Percentiles rank a stretch among this genome's conserved stretches.
Conservation (phyloP, 2,329 filamentous ascomycete genomes). For the Alternaria viburni region DNA sequence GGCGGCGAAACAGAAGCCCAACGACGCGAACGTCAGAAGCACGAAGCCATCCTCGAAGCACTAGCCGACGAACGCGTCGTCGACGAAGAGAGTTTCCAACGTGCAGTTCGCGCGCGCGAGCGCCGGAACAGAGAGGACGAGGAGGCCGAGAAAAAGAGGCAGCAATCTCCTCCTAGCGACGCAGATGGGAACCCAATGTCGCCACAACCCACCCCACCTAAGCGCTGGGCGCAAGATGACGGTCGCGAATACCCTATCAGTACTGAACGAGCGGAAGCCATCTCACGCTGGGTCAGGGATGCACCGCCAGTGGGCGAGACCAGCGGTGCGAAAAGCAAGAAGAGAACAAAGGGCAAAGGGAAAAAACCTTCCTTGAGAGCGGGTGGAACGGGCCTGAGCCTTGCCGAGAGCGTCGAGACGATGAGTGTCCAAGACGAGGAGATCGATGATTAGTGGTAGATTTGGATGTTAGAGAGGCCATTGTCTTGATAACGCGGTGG, state of each 20-base stretch:
- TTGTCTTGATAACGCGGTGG: not conserved
- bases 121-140: slow-evolving; percentile 64
- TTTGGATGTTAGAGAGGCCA: not conserved
- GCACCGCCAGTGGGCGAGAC: slow-evolving; percentile 51
- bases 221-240: slow-evolving; percentile 69
- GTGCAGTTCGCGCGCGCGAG: slow-evolving; percentile 67
- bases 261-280: slow-evolving; percentile 71
- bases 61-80: slow-evolving; percentile 71
- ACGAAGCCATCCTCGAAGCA: slow-evolving; percentile 71
- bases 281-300: slow-evolving; percentile 71
- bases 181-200: slow-evolving; percentile 1
- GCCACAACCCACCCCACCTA: slow-evolving; percentile 43
- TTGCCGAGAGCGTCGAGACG: slow-evolving; percentile 27
- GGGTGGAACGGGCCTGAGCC: slow-evolving; percentile 10
- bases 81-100: slow-evolving; percentile 70
- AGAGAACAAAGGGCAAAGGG: slow-evolving; percentile 35
- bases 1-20: slow-evolving; percentile 57
- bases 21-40: slow-evolving; percentile 65
- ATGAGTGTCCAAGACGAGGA: slow-evolving; percentile 22
- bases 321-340: slow-evolving; percentile 42
- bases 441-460: not conserved
- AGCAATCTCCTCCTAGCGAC: not conserved
- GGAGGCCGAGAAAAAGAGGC: slow-evolving; percentile 42
- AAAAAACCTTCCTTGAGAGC: not conserved
- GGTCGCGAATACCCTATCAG: slow-evolving; percentile 72